Percentiles rank a stretch among this genome's conserved stretches.
Conservation (phyloP, 192 early-diverging fungal genomes). For the Backusella tarrabulga region DNA sequence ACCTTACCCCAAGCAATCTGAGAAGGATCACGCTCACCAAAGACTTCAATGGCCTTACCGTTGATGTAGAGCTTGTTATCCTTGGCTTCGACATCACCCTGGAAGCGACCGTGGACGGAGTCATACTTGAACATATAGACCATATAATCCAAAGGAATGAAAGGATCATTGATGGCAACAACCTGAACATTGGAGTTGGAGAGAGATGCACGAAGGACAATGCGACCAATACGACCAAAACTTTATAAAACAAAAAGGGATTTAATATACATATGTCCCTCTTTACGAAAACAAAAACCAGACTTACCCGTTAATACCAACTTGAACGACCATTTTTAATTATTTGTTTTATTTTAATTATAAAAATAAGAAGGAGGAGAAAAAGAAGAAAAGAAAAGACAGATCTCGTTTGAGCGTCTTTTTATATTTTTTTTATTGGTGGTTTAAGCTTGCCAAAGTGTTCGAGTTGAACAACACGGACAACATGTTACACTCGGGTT, state of each 20-base stretch:
- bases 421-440: constrained; percentile 3
- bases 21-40: constrained; percentile 73
- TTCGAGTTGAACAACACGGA: background rate
- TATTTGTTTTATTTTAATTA: background rate
- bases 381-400: background rate
- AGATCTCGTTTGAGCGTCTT: background rate
- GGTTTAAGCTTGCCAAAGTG: background rate
- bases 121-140: constrained; percentile 99
- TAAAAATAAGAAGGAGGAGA: background rate
- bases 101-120: constrained; percentile 96
- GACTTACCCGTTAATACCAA: constrained; percentile 14
- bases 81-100: constrained; percentile 75
- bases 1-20: constrained; percentile 86
- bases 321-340: constrained; percentile 5
- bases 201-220: constrained; percentile 90
- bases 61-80: constrained; percentile 89
- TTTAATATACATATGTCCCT: background rate
- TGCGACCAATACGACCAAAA: constrained; percentile 98
- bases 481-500: background rate
- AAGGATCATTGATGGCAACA: constrained; percentile 95
- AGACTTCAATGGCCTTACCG: constrained; percentile 76
- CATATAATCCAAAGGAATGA: constrained; percentile 96
- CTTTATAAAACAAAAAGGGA: constrained; percentile 28
- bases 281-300: background rate
- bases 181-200: constrained; percentile 72